Percentiles rank a stretch among this genome's conserved stretches.
These are phyloP conservation scores for Calocybe indica DNA, from an alignment of 768 basidiomycete species.

Conservation along the genomic window DNA sequence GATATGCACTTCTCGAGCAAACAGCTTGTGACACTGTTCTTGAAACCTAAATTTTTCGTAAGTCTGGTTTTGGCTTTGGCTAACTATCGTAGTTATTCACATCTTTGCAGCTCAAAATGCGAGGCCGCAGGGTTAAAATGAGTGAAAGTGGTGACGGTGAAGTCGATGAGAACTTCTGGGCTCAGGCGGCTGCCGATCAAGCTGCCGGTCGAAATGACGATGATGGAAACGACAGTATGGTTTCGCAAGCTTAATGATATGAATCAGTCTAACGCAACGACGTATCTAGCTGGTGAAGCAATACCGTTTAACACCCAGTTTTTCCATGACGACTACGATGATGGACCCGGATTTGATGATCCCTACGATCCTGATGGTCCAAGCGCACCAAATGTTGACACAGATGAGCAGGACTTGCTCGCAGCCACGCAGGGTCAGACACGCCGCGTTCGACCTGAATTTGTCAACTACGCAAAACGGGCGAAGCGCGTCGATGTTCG, in stretches of 20 bases:
- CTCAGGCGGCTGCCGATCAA: constrained; percentile 85
- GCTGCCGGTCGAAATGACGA: constrained; percentile 57
- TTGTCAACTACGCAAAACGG: constrained; percentile 90
- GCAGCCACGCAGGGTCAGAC: constrained; percentile 73
- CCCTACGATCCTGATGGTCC: constrained; percentile 40
- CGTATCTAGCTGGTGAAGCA: constrained; percentile 35
- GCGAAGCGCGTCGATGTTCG: constrained; percentile 97
- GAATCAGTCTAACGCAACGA: neutral
- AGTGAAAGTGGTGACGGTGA: constrained; percentile 74
- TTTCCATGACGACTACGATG: constrained; percentile 90
- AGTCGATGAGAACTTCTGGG: constrained; percentile 97
- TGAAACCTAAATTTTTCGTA: constrained; percentile 95
- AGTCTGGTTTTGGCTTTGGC: constrained; percentile 19
- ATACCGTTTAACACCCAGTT: constrained; percentile 94
- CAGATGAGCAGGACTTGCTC: constrained; percentile 83
- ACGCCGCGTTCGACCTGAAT: constrained; percentile 78
- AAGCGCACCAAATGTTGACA: constrained; percentile 40
- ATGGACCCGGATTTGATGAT: constrained; percentile 69
- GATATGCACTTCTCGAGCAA: constrained; percentile 96
- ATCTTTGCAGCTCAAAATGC: constrained; percentile 73
- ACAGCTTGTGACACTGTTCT: constrained; percentile 86
- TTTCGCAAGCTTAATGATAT: neutral
- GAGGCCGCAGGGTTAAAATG: constrained; percentile 56
- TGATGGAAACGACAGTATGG: constrained; percentile 28
- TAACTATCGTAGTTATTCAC: constrained; percentile 2